Conservation (phyloP, 1,284 basidiomycete genomes). For the Tausonia pullulans region DNA sequence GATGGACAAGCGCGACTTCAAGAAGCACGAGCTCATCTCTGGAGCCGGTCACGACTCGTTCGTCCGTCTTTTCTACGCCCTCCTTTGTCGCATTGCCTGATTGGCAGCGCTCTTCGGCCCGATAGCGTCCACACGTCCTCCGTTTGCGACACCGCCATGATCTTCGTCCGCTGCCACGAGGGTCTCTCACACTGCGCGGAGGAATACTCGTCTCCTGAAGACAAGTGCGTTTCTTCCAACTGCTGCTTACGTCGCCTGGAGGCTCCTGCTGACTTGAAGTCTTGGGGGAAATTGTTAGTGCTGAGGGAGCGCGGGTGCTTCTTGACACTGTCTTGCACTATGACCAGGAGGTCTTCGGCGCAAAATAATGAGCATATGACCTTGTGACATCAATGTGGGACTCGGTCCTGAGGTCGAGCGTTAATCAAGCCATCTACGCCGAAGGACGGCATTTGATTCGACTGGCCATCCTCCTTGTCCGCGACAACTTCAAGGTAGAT, state of each 20-base stretch:
- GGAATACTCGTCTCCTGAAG: slow-evolving; percentile 24
- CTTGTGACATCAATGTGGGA: too few relatives aligned
- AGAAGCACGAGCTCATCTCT: slow-evolving; percentile 7
- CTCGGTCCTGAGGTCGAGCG: too few relatives aligned
- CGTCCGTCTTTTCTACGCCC: neutral
- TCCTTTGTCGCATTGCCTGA: neutral
- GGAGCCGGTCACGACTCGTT: slow-evolving; percentile 25
- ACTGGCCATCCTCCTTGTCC: too few relatives aligned
- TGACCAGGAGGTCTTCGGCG: slow-evolving; percentile 7
- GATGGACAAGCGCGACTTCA: neutral
- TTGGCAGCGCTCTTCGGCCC: neutral
- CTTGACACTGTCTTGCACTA: slow-evolving; percentile 20
- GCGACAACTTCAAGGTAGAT: too few relatives aligned
- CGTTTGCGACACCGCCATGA: slow-evolving; percentile 24
- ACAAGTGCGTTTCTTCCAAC: slow-evolving; percentile 14
- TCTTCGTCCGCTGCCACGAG: slow-evolving; percentile 25
- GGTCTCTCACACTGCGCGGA: slow-evolving; percentile 25
- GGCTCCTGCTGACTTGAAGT: neutral
- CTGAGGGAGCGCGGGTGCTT: slow-evolving; percentile 18
- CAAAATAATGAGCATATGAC: too few relatives aligned
- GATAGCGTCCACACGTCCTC: slow-evolving; percentile 16
- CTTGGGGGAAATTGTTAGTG: slow-evolving; percentile 3
- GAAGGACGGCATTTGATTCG: too few relatives aligned
- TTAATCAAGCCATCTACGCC: too few relatives aligned
- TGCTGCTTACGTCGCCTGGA: neutral